A percentile compares a stretch with the other conserved stretches of the same genome.
Evolutionary conservation across 441 rosid genomes (phyloP).

Genomic region (Pelargonium australe): DNA sequence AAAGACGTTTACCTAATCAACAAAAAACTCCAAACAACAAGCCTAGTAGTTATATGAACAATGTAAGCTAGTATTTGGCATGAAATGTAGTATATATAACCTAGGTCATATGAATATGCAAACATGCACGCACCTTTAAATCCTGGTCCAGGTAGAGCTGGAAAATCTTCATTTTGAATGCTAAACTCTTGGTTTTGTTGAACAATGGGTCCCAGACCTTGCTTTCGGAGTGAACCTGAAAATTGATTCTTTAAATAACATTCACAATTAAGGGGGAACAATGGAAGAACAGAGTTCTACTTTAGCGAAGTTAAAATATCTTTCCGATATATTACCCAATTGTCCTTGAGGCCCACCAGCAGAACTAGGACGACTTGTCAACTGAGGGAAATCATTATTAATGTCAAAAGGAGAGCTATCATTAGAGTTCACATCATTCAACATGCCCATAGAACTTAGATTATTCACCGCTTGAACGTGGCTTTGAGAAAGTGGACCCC

Average conservation of each 20-base stretch:
- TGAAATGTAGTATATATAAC: background rate
- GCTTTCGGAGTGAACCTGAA: slow-evolving; percentile 80
- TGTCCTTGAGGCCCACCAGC: slow-evolving; percentile 97
- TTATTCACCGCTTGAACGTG: slow-evolving; percentile 81
- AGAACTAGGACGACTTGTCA: slow-evolving; percentile 86
- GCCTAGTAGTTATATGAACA: background rate
- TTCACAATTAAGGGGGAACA: slow-evolving; percentile 12
- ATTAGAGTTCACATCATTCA: slow-evolving; percentile 71
- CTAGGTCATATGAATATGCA: background rate
- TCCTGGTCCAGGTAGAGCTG: slow-evolving; percentile 76
- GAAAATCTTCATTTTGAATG: slow-evolving; percentile 98
- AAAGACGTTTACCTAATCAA: background rate
- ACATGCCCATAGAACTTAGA: slow-evolving; percentile 80
- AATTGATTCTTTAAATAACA: slow-evolving; percentile 17
- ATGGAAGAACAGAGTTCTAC: slow-evolving; percentile 12
- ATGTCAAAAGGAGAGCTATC: slow-evolving; percentile 88
- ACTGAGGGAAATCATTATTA: slow-evolving; percentile 83
- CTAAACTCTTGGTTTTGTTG: slow-evolving; percentile 99
- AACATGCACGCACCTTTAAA: slow-evolving; percentile 57
- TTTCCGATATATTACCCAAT: slow-evolving; percentile 43
- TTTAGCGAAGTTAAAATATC: slow-evolving; percentile 11
- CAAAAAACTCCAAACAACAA: background rate
- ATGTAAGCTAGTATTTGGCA: background rate
- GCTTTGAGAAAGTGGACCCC: slow-evolving; percentile 82
- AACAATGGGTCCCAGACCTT: slow-evolving; percentile 84